Evolutionary conservation across 306 rosid species (phyloP), one percentile per base, ranked within the genome.

Genomic region (Morella rubra): DNA sequence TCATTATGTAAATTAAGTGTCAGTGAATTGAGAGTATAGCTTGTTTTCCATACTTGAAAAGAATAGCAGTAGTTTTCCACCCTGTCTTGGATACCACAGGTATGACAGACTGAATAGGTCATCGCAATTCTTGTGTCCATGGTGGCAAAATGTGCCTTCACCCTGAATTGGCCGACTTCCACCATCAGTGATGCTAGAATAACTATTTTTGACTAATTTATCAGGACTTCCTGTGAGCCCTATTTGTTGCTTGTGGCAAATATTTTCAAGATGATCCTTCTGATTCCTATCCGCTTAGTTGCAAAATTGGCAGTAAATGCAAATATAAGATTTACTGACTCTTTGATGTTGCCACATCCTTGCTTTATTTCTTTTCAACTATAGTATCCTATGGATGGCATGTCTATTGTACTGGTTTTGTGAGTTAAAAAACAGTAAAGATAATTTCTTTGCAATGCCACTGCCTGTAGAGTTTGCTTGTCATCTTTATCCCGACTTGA

Each of bases 401-500:
- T 49, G 52, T 49, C 15, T 47, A 11, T 10, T 49, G 14, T 49
- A 14, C 52, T 49, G 52, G 52, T 49, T 49, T 12, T 49, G 52
- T 49, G 13, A 14, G 13, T 49, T 27, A 27, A 27, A 14, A 49
- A 49, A 14, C 52, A 10, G 4, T 49, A 11, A 49, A 49, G 14
- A 24, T 49, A 9, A 14, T 47, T 47, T 8, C 13, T 49, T 65
- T 65, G 44, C 71, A 61, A 18, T 60, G 74, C 75, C 51, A 37
- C n/a, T 41, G 14, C 41, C 55, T 46, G 19, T 22, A 22, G 37
- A 44, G 41, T 50, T 59, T 59, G 19, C 47, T 73, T 56, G 62
- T 50, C 66, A 24, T 68, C 19, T 20, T 24, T 71, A 41, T 37
- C 76, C 83, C 66, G 75, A 87, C 76, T 22, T 9, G 37, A 41